These are phyloP conservation scores for Beta corolliflora DNA, from an alignment of 179 eudicot species.

Conservation along the genomic window DNA sequence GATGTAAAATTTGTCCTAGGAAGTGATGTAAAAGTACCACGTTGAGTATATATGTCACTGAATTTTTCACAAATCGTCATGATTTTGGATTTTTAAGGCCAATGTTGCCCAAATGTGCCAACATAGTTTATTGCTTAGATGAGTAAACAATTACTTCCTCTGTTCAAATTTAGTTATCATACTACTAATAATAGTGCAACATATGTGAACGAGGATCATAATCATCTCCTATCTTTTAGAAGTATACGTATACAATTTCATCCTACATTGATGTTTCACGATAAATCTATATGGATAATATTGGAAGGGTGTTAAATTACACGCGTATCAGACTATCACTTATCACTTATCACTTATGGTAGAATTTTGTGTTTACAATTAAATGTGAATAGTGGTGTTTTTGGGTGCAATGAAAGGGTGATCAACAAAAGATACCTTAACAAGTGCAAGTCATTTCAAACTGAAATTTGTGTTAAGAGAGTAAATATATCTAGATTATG, in stretches of 20 bases:
- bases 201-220: too few species aligned
- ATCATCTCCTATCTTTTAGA: too few species aligned
- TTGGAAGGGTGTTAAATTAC: too few species aligned
- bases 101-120: background rate
- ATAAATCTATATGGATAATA: too few species aligned
- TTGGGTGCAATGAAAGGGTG: background rate
- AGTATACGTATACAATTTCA: too few species aligned
- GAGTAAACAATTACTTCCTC: too few species aligned
- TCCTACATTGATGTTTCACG: too few species aligned
- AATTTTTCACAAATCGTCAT: too few species aligned
- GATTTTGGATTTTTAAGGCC: background rate
- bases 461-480: background rate
- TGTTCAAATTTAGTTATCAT: too few species aligned
- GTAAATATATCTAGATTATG: background rate
- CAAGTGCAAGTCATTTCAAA: background rate
- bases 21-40: background rate
- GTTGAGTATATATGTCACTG: background rate
- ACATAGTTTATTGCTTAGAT: too few species aligned
- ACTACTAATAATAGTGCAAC: too few species aligned
- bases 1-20: background rate
- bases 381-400: background rate
- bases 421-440: background rate
- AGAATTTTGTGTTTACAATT: background rate
- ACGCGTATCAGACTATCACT: too few species aligned
- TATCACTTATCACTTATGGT: background rate